phyloP scores from a whole-genome alignment of 1,284 basidiomycete genomes.

The Marasmius oreades region DNA sequence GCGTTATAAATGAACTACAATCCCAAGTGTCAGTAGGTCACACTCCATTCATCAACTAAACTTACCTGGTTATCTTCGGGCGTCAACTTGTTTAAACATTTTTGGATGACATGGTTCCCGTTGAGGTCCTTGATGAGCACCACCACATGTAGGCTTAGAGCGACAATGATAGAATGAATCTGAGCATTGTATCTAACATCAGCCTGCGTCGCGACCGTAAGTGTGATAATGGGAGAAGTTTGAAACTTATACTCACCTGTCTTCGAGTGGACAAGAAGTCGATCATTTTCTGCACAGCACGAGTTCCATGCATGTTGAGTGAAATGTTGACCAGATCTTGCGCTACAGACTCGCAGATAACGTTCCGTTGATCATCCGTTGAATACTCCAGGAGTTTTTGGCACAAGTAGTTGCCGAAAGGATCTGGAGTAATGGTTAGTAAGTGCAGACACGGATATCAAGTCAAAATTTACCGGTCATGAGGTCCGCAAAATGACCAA shows the following conservation, averaged over 20 bases:
- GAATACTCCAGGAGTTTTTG: slow-evolving; percentile 98
- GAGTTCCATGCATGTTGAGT: slow-evolving; percentile 99
- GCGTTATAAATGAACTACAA: slow-evolving; percentile 97
- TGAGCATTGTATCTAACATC: slow-evolving; percentile 80
- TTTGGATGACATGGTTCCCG: slow-evolving; percentile 99
- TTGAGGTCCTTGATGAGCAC: slow-evolving; percentile 99
- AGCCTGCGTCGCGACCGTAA: slow-evolving; percentile 54
- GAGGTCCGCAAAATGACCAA: slow-evolving; percentile 95
- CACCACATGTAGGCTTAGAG: slow-evolving; percentile 96
- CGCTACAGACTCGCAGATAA: slow-evolving; percentile 97
- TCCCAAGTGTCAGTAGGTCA: slow-evolving; percentile 7
- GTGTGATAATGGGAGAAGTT: slow-evolving; percentile 31
- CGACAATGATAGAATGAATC: slow-evolving; percentile 97
- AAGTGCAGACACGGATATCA: slow-evolving; percentile 1
- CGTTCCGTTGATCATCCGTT: slow-evolving; percentile 95
- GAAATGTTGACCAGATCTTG: slow-evolving; percentile 98
- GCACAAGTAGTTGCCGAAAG: slow-evolving; percentile 99
- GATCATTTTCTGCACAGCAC: slow-evolving; percentile 99
- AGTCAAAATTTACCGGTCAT: slow-evolving; percentile 76
- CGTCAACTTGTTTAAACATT: slow-evolving; percentile 96
- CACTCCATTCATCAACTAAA: slow-evolving; percentile 4
- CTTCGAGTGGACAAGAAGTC: slow-evolving; percentile 96
- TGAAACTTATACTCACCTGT: slow-evolving; percentile 61
- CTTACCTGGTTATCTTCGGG: slow-evolving; percentile 95
- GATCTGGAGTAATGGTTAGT: slow-evolving; percentile 54